A percentile compares a stretch with the other conserved stretches of the same genome.
Conservation (phyloP, 306 rosid genomes). For the Citrullus amarus region DNA sequence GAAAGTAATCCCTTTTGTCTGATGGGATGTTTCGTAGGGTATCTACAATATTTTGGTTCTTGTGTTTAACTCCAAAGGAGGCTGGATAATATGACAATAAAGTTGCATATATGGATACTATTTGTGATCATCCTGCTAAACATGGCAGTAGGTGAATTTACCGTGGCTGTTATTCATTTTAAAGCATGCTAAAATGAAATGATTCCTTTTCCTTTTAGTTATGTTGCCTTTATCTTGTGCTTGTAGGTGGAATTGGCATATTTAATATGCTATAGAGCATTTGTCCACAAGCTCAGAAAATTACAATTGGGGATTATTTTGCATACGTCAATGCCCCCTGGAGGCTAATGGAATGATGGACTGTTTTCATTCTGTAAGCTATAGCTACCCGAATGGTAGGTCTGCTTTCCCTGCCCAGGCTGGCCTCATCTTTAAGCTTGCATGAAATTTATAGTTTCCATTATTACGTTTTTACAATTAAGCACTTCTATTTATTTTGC, state of each 20-base stretch:
- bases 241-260: slow-evolving; percentile 1
- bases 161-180: not conserved
- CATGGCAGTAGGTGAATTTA: not conserved
- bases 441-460: not conserved
- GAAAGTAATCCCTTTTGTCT: not conserved
- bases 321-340: slow-evolving; percentile 60
- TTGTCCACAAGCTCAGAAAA: not conserved
- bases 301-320: slow-evolving; percentile 8
- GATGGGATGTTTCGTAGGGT: not conserved
- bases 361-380: slow-evolving; percentile 21
- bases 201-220: not conserved
- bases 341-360: slow-evolving; percentile 77
- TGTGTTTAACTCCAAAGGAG: not conserved
- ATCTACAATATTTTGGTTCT: not conserved
- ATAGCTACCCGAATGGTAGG: slow-evolving; percentile 8
- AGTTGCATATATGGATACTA: not conserved
- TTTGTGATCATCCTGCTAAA: not conserved
- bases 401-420: not conserved
- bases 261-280: slow-evolving; percentile 8
- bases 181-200: not conserved
- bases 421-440: not conserved
- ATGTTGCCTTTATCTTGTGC: not conserved
- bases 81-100: not conserved
- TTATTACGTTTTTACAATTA: not conserved
- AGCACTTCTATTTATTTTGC: not conserved